phyloP scores from a whole-genome alignment of 768 basidiomycete genomes.

The Calocybe gangraenosa region DNA sequence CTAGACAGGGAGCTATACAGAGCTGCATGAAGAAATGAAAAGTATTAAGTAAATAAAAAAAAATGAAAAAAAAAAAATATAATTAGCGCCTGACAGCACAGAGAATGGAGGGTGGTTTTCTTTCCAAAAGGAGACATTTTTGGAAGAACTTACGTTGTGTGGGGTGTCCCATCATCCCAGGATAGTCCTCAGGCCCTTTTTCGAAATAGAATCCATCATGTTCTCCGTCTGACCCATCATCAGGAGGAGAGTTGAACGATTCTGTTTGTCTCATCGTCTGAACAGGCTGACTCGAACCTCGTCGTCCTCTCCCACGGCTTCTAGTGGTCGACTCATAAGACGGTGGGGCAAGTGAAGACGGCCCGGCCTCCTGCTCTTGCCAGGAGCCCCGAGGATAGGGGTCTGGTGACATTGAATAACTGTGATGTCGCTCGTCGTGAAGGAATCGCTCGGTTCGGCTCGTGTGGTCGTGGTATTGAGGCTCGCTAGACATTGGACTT shows the following conservation, averaged over 20 bases:
- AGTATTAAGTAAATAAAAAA: not conserved
- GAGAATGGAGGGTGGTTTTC: no score
- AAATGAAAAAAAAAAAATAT: not conserved
- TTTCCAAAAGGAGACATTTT: slow-evolving; percentile 4
- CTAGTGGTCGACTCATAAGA: slow-evolving; percentile 11
- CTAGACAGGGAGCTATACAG: slow-evolving; percentile 7
- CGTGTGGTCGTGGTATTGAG: slow-evolving; percentile 24
- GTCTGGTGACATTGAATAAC: slow-evolving; percentile 11
- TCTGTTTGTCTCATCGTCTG: slow-evolving; percentile 18
- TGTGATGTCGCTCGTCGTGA: slow-evolving; percentile 12
- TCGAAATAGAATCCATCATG: slow-evolving; percentile 1
- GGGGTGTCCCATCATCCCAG: slow-evolving; percentile 3
- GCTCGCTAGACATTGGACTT: slow-evolving; percentile 28
- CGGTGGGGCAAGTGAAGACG: slow-evolving; percentile 30
- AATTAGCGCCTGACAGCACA: not conserved
- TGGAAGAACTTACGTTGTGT: slow-evolving; percentile 13
- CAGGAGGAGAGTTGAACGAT: slow-evolving; percentile 5
- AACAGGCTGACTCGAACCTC: slow-evolving; percentile 20
- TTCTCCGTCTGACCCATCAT: slow-evolving; percentile 10
- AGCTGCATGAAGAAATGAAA: slow-evolving; percentile 4
- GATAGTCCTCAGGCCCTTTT: slow-evolving; percentile 12
- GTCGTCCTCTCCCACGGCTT: slow-evolving; percentile 10
- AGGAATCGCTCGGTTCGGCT: slow-evolving; percentile 23
- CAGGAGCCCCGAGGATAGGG: slow-evolving; percentile 16
- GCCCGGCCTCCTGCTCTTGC: slow-evolving; percentile 42